Conservation (phyloP, 2,329 filamentous ascomycete genomes). For the Grosmannia huntii region DNA sequence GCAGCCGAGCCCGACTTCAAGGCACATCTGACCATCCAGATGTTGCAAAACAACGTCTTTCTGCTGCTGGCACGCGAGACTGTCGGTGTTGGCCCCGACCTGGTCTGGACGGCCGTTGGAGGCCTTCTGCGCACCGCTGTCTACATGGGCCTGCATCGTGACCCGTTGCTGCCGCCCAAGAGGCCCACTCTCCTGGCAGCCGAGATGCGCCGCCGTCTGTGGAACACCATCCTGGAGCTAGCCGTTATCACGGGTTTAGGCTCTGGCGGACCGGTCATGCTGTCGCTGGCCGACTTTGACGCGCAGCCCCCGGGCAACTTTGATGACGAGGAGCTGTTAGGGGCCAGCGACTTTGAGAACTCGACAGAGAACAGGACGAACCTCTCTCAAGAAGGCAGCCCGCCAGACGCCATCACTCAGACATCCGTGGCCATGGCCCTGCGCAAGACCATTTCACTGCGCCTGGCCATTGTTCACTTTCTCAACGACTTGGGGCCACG, state of each 20-base stretch:
- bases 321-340: constrained; percentile 31
- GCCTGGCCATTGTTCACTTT: constrained; percentile 29
- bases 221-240: constrained; percentile 40
- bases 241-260: constrained; percentile 28
- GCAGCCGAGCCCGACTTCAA: constrained; percentile 32
- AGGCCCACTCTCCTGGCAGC: constrained; percentile 18
- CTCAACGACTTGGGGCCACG: constrained; percentile 32
- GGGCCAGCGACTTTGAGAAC: background rate
- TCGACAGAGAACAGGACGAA: background rate
- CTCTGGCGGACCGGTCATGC: constrained; percentile 30
- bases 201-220: constrained; percentile 37
- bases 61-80: constrained; percentile 35
- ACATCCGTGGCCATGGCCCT: constrained; percentile 36
- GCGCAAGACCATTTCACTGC: constrained; percentile 26
- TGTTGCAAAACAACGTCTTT: constrained; percentile 39
- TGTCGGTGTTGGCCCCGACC: constrained; percentile 25
- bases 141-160: constrained; percentile 37
- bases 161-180: constrained; percentile 27
- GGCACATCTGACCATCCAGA: constrained; percentile 30
- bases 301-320: constrained; percentile 34
- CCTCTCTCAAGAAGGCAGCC: background rate
- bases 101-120: constrained; percentile 33
- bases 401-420: constrained; percentile 23
- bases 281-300: constrained; percentile 33
- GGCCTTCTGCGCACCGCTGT: constrained; percentile 30